A percentile compares a stretch with the other conserved stretches of the same genome.
phyloP scores from a whole-genome alignment of 2,329 filamentous ascomycete genomes.

The Diaporthe aspalathi region DNA sequence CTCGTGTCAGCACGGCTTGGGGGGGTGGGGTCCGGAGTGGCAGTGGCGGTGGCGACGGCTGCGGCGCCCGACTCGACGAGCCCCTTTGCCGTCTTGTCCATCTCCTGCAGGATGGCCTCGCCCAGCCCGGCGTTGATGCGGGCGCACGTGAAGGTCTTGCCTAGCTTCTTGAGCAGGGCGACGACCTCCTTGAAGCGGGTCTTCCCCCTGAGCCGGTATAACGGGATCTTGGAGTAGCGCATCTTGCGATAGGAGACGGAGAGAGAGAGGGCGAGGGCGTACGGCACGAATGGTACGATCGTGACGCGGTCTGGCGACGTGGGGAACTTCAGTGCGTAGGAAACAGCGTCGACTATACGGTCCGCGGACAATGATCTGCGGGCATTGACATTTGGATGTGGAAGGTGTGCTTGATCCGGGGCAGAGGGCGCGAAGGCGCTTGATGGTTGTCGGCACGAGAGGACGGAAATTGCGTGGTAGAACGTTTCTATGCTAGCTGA shows the following conservation, averaged over 20 bases:
- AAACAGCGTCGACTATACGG: conserved; percentile 66
- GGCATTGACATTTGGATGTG: conserved; percentile 63
- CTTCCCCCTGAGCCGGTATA: conserved; percentile 68
- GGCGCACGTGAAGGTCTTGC: conserved; percentile 69
- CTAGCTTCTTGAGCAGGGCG: conserved; percentile 62
- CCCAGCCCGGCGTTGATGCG: conserved; percentile 66
- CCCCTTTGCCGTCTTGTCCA: conserved; percentile 64
- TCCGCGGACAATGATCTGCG: conserved; percentile 69
- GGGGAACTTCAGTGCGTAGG: conserved; percentile 51
- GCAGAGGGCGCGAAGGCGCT: conserved; percentile 43
- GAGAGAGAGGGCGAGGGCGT: conserved; percentile 70
- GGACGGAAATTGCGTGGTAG: conserved; percentile 72
- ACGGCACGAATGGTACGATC: conserved; percentile 69
- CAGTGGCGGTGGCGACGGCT: conserved; percentile 38
- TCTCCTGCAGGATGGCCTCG: conserved; percentile 65
- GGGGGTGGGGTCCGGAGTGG: conserved; percentile 19
- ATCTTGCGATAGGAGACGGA: conserved; percentile 74
- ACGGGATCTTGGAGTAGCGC: conserved; percentile 68
- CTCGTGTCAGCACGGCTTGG: not conserved
- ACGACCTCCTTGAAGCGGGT: conserved; percentile 66
- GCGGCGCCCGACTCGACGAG: conserved; percentile 44
- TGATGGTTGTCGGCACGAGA: conserved; percentile 66
- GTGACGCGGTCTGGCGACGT: conserved; percentile 51
- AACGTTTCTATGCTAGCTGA: conserved; percentile 70
- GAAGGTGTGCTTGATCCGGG: conserved; percentile 52